These are phyloP conservation scores for Suhomyces xylopsoci DNA, from an alignment of 805 yeast genomes.

Conservation along the genomic window DNA sequence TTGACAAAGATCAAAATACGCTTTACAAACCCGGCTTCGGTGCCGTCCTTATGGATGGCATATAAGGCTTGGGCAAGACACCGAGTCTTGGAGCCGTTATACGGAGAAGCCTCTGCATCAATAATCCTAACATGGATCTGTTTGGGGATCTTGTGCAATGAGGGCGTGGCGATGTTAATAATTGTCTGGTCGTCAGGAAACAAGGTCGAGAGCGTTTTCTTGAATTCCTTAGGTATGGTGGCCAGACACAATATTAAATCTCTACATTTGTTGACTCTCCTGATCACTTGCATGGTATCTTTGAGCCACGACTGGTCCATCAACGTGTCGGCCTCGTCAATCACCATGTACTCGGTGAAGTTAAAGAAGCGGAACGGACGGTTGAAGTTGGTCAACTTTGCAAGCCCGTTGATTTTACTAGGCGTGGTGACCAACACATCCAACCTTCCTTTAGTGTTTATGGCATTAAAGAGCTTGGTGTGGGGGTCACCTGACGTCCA, in stretches of 20 bases:
- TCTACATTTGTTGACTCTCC: conserved; percentile 48
- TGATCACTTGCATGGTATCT: conserved; percentile 58
- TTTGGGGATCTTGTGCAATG: conserved; percentile 79
- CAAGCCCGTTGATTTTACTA: conserved; percentile 54
- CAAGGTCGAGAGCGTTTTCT: conserved; percentile 51
- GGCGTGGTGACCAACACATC: conserved; percentile 90
- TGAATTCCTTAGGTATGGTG: conserved; percentile 79
- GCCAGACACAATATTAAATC: conserved; percentile 83
- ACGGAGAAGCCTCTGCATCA: conserved; percentile 76
- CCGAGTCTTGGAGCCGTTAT: conserved; percentile 75
- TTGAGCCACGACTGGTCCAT: conserved; percentile 77
- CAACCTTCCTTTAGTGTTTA: conserved; percentile 45
- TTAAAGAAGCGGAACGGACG: conserved; percentile 38
- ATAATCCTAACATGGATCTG: conserved; percentile 69
- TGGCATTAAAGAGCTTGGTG: conserved; percentile 45
- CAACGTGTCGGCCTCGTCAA: conserved; percentile 93
- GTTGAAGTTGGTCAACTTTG: conserved; percentile 27
- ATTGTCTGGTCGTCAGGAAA: conserved; percentile 58
- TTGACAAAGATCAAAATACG: conserved; percentile 85
- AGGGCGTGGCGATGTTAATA: conserved; percentile 69
- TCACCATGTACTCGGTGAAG: conserved; percentile 58
- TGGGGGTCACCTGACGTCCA: conserved; percentile 66
- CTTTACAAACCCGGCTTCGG: conserved; percentile 73
- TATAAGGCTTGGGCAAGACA: conserved; percentile 87
- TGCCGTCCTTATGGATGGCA: conserved; percentile 79